Base-by-base conservation (phyloP, 257 asterid species). In the Petunia axillaris region DNA sequence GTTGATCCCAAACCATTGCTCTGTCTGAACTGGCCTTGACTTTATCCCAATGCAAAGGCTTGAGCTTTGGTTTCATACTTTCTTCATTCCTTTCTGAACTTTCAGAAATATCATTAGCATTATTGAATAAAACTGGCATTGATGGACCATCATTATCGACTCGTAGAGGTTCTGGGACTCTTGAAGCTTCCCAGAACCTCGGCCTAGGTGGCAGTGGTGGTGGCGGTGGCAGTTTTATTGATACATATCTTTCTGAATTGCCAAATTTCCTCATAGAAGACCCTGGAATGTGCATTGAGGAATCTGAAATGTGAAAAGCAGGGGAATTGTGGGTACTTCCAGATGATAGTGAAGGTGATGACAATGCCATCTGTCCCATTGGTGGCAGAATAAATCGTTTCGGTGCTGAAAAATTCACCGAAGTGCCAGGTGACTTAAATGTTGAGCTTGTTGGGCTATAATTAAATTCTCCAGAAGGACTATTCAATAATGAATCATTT, bases 41-140 rank as follows among this genome's bases (percentile, higher is more conserved):
- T 91, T 94, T 94, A 85, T 94, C 97, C 98, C 98, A 94, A 35
- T 94, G 97, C 88, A 92, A 84, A 76, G 98, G 88, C 83, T 94
- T 94, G 80, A 92, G 83, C 90, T 84, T 92, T 4, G 94, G 94
- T 89, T 89, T 91, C 83, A 83, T 44, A 14, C 50, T 78, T 41
- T 88, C 93, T 60, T 83, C 91, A 81, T 44, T 86, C 68, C 64
- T 87, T n/a, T 59, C 85, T 1, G 68, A 41, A 10, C 41, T 82
- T 1, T 71, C 83, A 73, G 44, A 3, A 11, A 3, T 78, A 2
- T 67, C 86, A 57, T 57, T 48, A 78, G 46, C 62, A 60, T 66
- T 84, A 77, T 85, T 83, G 54, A 79, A 76, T 13, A 54, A 79
- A n/a, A 76, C 85, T 8, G 85, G 88, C 81, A 89, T 81, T 5